These are phyloP conservation scores for Phlebiopsis flavidoalba DNA, from an alignment of 768 basidiomycete species.

Conservation along the genomic window DNA sequence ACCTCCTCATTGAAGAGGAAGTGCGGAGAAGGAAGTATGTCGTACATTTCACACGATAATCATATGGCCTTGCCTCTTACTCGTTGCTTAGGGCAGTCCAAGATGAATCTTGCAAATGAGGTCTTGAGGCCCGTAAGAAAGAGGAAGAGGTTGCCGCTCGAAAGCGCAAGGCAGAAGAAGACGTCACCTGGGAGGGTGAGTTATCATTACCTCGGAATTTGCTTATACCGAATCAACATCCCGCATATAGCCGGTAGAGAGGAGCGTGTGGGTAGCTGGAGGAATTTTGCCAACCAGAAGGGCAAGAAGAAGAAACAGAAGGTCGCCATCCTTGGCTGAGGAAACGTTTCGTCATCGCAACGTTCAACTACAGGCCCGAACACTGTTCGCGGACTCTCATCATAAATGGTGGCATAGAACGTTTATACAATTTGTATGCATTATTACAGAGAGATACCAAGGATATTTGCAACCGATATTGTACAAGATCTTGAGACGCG, in stretches of 20 bases:
- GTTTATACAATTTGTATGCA: neutral
- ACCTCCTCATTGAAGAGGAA: constrained; percentile 88
- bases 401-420: neutral
- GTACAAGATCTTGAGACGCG: no score
- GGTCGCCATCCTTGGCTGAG: constrained; percentile 27
- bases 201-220: neutral
- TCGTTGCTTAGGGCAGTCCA: constrained; percentile 59
- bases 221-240: neutral
- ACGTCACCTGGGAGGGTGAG: constrained; percentile 85
- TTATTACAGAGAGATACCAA: neutral
- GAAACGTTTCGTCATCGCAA: neutral
- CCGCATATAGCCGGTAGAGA: constrained; percentile 45
- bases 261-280: constrained; percentile 81
- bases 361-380: neutral
- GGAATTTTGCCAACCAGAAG: constrained; percentile 56
- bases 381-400: neutral
- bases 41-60: neutral
- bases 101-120: constrained; percentile 92
- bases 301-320: constrained; percentile 88
- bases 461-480: no score
- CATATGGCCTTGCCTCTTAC: neutral
- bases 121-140: constrained; percentile 88
- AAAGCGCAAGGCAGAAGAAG: constrained; percentile 88
- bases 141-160: constrained; percentile 73
- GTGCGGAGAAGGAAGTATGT: constrained; percentile 76